Conservation (phyloP, 352 stramenopile genomes). For the Globisporangium takayamanum region DNA sequence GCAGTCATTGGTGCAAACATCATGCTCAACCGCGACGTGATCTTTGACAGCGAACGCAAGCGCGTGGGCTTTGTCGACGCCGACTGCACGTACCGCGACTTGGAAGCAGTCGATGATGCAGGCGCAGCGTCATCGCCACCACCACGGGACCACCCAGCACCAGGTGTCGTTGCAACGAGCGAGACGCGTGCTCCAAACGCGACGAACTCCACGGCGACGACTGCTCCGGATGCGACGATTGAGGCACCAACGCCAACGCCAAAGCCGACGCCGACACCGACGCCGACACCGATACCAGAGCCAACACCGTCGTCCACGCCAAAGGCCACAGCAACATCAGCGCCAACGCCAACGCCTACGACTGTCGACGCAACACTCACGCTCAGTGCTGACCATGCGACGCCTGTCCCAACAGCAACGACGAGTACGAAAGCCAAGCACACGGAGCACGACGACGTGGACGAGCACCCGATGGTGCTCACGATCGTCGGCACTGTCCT, state of each 20-base stretch:
- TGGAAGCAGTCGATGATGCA: constrained; percentile 3
- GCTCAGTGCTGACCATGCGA: background rate
- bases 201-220: constrained; percentile 1
- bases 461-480: constrained; percentile 63
- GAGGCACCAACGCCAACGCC: constrained; percentile 1
- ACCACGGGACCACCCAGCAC: constrained; percentile 3
- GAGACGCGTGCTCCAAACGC: background rate
- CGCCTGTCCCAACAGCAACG: constrained; percentile 10
- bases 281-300: background rate
- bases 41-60: constrained; percentile 67
- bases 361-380: constrained; percentile 4
- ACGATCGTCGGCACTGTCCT: constrained; percentile 67
- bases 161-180: constrained; percentile 9
- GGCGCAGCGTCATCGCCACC: background rate
- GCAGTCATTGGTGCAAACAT: constrained; percentile 76
- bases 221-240: constrained; percentile 3
- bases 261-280: background rate
- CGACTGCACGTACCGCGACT: constrained; percentile 32
- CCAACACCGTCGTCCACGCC: constrained; percentile 3
- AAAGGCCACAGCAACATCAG: constrained; percentile 4
- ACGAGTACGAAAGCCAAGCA: constrained; percentile 8
- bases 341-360: constrained; percentile 5
- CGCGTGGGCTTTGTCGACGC: constrained; percentile 77
- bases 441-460: constrained; percentile 20
- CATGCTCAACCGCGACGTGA: constrained; percentile 77